Percentiles rank a stretch among this genome's conserved stretches.
These are phyloP conservation scores for Kickxella alabastrina DNA, from an alignment of 192 early-diverging fungal genomes.

Conservation along the genomic window DNA sequence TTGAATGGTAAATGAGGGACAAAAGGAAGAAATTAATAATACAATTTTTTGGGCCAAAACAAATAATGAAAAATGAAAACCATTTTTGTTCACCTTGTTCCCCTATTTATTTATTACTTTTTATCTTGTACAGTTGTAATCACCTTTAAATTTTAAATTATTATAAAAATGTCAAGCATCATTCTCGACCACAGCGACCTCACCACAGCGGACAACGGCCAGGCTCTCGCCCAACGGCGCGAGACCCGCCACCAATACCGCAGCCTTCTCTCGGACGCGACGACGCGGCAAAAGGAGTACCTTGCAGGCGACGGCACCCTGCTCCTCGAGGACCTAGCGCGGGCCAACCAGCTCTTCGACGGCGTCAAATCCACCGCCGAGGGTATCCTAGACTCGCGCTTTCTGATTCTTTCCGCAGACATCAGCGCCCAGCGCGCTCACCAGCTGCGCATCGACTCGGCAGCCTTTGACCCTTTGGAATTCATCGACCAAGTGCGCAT, in stretches of 20 bases:
- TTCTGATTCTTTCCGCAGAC: conserved; percentile 73
- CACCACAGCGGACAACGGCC: conserved; percentile 17
- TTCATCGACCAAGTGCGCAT: conserved; percentile 63
- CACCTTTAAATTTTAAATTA: too few species aligned
- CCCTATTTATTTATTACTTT: too few species aligned
- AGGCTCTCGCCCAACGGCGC: conserved; percentile 18
- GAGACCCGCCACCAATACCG: conserved; percentile 41
- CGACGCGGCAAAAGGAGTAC: conserved; percentile 44
- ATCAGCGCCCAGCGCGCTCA: conserved; percentile 72
- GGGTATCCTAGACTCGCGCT: conserved; percentile 81
- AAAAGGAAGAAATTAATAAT: too few species aligned
- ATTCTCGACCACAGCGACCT: too few species aligned
- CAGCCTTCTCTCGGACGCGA: conserved; percentile 35
- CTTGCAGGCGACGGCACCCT: conserved; percentile 20
- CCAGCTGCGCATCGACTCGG: conserved; percentile 69
- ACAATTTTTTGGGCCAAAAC: not conserved
- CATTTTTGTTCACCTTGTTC: not conserved
- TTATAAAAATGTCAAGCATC: too few species aligned
- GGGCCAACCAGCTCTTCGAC: conserved; percentile 33
- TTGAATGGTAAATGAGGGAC: too few species aligned
- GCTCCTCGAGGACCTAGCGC: conserved; percentile 37
- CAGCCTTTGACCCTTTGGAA: conserved; percentile 73
- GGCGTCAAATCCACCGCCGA: conserved; percentile 78
- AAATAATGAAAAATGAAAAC: not conserved
- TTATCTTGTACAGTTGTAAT: too few species aligned